Evolutionary conservation across 2,329 filamentous ascomycete genomes (phyloP), one percentile per base, ranked within the genome.

Genomic region (Fusarium musae): DNA sequence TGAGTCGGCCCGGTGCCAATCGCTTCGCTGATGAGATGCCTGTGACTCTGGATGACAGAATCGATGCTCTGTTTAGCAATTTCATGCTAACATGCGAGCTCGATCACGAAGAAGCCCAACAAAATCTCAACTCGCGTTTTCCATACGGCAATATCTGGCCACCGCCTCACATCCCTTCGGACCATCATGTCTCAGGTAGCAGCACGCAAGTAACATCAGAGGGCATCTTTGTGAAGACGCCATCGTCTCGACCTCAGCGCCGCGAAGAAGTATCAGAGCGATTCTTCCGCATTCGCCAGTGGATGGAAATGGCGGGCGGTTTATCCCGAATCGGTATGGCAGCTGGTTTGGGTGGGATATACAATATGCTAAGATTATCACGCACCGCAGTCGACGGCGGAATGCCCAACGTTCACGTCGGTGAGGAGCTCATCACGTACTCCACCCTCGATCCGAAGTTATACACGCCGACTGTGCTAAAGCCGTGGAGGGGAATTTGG

Each of bases 401-500:
- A 26, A 58, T 77, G 67, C 68, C 78, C 11, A 85, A 87, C 6
- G 80, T 88, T 62, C 87, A 85, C 71, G 82, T 89, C 37, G 87
- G 86, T 34, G 87, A 90, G 74, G 85, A 87, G 63, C 76, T 90
- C 44, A 82, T 90, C 76, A 94, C 93, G 1, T 92, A 88, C 70
- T 85, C 89, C 12, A 97, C 95, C 0, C 84, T 98, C 3, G 90
- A 94, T 47, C 89, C 91, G 6, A 84, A 84, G 6, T 82, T 92
- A n/a, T 98, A 97, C 79, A 96, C 91, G 0, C 94, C 96, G 0
- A 97, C 95, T 0, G 80, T 84, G 15, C 87, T 91, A 61, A 96
- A 95, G 79, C 95, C 95, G 0, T 98, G 92, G 85, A 91, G 94
- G 71, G 96, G 96, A 0, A 94, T 99, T 36, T 98, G 94, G 93